Base-by-base conservation (phyloP, 345 rosid species). In the Alliaria petiolata region DNA sequence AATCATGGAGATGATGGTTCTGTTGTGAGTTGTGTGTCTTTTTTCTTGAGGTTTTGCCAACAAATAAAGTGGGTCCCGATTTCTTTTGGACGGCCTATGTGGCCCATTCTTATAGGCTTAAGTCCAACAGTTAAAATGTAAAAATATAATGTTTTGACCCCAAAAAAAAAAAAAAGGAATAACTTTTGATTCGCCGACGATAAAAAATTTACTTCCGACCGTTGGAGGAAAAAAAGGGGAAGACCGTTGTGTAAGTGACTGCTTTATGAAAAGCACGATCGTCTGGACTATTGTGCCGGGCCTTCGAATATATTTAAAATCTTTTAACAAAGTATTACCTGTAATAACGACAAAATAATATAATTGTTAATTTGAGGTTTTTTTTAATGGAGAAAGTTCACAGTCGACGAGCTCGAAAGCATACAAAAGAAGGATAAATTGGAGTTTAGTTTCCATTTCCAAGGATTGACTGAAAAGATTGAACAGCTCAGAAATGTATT, bases 401-500 rank as follows among this genome's bases (percentile, higher is more conserved):
- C 1, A 36, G 25, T 50, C 3, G n/a, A n/a, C n/a, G 25, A 60
- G 11, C 13, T 35, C 15, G 25, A 15, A 28, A n/a, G n/a, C n/a
- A n/a, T n/a, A n/a, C n/a, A n/a, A n/a, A n/a, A n/a, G n/a, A n/a
- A n/a, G n/a, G n/a, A n/a, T n/a, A n/a, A n/a, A n/a, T n/a, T n/a
- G 54, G 42, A 16, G 67, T 62, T 31, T 42, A 26, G 25, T 42
- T 26, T 62, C 20, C 36, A 25, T 44, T 31, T n/a, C n/a, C n/a
- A n/a, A n/a, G n/a, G n/a, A n/a, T n/a, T n/a, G n/a, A n/a, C n/a
- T n/a, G 62, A 38, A 67, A 55, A 68, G 72, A 55, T 68, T 44
- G 65, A 55, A 69, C 65, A 69, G 74, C 68, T 70, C 60, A 60
- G 2, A 70, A 49, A 60, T 59, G 51, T 49, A 39, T 20, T 42